Conservation (phyloP, 148 eudicot species). For the Heliamphora exappendiculata region DNA sequence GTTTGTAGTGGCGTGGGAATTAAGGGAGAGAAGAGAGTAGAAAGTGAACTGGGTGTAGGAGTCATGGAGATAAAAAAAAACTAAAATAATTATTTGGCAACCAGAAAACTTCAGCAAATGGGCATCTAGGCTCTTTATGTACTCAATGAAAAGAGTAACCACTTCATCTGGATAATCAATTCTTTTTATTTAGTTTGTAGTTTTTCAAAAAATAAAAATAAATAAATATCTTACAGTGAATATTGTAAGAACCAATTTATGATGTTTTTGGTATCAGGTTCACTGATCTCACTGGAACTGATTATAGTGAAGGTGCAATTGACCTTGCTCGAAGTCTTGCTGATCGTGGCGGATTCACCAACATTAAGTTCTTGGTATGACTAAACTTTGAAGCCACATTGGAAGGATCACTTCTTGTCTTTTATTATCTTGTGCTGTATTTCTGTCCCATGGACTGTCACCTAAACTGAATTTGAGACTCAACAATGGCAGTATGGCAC, state of each 20-base stretch:
- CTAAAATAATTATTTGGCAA: too few relatives aligned
- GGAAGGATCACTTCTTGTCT: not conserved
- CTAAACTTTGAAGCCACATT: not conserved
- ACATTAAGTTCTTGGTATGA: constrained; percentile 68
- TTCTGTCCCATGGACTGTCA: not conserved
- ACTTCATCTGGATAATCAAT: too few relatives aligned
- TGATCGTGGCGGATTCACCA: constrained; percentile 64
- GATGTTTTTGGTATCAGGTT: constrained; percentile 49
- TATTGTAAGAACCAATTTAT: not conserved
- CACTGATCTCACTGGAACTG: constrained; percentile 85
- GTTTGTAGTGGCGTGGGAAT: too few relatives aligned
- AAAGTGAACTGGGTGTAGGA: too few relatives aligned
- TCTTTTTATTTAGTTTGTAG: too few relatives aligned
- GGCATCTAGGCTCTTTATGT: too few relatives aligned
- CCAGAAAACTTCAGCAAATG: too few relatives aligned
- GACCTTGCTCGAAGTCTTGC: constrained; percentile 91
- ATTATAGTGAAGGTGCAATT: constrained; percentile 94
- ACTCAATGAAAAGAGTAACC: too few relatives aligned
- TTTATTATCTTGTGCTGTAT: not conserved
- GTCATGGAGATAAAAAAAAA: too few relatives aligned
- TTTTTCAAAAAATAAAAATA: too few relatives aligned
- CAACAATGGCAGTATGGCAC: not conserved
- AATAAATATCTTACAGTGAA: too few relatives aligned
- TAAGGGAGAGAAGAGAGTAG: too few relatives aligned
- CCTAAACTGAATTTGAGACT: not conserved